A percentile compares a stretch with the other conserved stretches of the same genome.
Conservation (phyloP, 2,329 filamentous ascomycete genomes). For the Scedosporium aurantiacum region DNA sequence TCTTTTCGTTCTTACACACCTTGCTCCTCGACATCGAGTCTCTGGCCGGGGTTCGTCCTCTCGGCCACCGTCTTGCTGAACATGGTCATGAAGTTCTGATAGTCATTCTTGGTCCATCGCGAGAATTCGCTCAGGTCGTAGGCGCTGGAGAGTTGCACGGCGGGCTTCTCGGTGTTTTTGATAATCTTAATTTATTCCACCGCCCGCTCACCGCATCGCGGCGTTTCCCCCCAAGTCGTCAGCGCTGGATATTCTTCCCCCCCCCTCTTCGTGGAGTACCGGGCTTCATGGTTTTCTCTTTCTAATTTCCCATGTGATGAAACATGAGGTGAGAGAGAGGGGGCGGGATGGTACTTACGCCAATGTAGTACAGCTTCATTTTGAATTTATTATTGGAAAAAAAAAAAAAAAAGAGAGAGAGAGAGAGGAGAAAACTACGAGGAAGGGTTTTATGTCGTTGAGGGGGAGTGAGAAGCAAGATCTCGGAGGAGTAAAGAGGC, state of each 20-base stretch:
- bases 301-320: neutral
- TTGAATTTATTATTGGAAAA: constrained; percentile 19
- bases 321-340: constrained; percentile 10
- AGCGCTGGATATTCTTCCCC: too few relatives aligned
- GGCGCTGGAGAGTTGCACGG: constrained; percentile 65
- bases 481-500: too few relatives aligned
- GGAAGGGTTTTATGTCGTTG: neutral
- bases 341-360: constrained; percentile 43
- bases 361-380: constrained; percentile 85
- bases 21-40: constrained; percentile 78
- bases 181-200: constrained; percentile 45
- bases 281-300: neutral
- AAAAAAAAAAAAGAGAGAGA: neutral
- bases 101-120: constrained; percentile 67
- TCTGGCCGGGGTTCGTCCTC: constrained; percentile 66
- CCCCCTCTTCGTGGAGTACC: too few relatives aligned
- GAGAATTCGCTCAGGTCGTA: constrained; percentile 70
- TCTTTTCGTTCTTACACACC: constrained; percentile 29
- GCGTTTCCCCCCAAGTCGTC: too few relatives aligned
- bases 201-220: neutral
- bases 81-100: constrained; percentile 63
- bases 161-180: constrained; percentile 66
- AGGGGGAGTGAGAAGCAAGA: too few relatives aligned
- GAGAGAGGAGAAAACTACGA: neutral
- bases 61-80: constrained; percentile 83